Conservation (phyloP, 1,284 basidiomycete species). For the Austroboletus novae-zelandiae region DNA sequence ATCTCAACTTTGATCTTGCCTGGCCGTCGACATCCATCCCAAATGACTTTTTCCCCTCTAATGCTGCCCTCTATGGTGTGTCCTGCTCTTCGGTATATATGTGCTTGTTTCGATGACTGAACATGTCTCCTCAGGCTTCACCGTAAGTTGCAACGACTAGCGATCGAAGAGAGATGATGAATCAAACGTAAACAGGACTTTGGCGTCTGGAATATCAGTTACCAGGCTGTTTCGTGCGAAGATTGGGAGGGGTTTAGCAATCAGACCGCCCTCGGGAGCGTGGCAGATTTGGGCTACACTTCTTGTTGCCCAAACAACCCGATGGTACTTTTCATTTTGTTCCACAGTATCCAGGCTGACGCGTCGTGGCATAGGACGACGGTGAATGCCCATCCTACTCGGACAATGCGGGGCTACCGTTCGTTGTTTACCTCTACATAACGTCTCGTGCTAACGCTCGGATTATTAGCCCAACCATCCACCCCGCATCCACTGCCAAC, state of each 20-base stretch:
- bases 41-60: constrained; percentile 67
- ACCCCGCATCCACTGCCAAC: constrained; percentile 23
- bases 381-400: constrained; percentile 72
- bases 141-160: constrained; percentile 30
- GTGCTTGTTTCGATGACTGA: background rate
- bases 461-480: constrained; percentile 21
- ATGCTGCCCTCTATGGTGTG: constrained; percentile 57
- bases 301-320: constrained; percentile 72
- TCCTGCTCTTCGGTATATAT: background rate
- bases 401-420: constrained; percentile 65
- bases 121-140: constrained; percentile 35
- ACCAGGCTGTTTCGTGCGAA: constrained; percentile 58
- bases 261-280: constrained; percentile 62
- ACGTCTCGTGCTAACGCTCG: constrained; percentile 11
- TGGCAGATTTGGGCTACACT: constrained; percentile 49
- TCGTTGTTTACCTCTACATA: constrained; percentile 28
- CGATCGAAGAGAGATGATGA: background rate
- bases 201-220: constrained; percentile 79
- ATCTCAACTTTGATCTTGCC: constrained; percentile 75
- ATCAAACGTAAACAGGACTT: constrained; percentile 53
- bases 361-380: constrained; percentile 39
- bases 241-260: constrained; percentile 63
- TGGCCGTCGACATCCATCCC: constrained; percentile 73
- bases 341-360: background rate
- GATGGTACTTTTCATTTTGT: constrained; percentile 39